A percentile compares a stretch with the other conserved stretches of the same genome.
Evolutionary conservation across 208 protist species (phyloP).

Genomic region (Leishmania tarentolae): DNA sequence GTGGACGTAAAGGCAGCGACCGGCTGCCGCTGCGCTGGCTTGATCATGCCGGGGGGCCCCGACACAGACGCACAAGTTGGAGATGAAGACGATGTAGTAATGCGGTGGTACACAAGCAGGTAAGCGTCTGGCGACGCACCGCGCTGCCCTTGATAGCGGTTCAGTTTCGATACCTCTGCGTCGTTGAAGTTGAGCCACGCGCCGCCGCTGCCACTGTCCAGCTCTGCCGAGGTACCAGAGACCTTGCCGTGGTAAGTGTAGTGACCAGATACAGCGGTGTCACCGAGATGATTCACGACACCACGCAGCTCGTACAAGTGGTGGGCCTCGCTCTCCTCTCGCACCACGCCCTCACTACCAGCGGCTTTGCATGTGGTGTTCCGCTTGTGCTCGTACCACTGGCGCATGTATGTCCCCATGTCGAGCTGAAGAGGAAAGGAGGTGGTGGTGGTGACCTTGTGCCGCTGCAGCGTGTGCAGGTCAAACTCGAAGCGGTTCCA

Average conservation of each 20-base stretch:
- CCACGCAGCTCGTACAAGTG: conserved; percentile 65
- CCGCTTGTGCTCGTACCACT: conserved; percentile 53
- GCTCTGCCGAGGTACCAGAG: background rate
- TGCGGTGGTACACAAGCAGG: conserved; percentile 72
- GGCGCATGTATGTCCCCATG: conserved; percentile 49
- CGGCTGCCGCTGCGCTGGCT: background rate
- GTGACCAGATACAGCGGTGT: conserved; percentile 69
- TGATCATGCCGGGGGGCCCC: background rate
- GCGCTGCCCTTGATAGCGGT: conserved; percentile 44
- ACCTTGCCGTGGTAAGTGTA: conserved; percentile 84
- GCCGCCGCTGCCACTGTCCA: background rate
- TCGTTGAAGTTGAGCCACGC: conserved; percentile 81
- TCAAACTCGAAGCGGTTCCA: conserved; percentile 85
- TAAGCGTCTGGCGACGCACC: conserved; percentile 63
- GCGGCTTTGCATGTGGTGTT: background rate
- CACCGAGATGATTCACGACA: conserved; percentile 75
- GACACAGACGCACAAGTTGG: conserved; percentile 12
- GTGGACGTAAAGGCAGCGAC: conserved; percentile 1
- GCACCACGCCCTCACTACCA: background rate
- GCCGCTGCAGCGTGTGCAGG: conserved; percentile 54
- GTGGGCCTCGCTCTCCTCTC: background rate
- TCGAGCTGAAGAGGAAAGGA: conserved; percentile 65
- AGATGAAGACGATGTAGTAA: conserved; percentile 21
- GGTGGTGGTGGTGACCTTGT: conserved; percentile 63
- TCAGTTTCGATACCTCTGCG: conserved; percentile 49